These are phyloP conservation scores for Jackrogersella multiformis DNA, from an alignment of 495 filamentous ascomycete genomes.

Conservation along the genomic window DNA sequence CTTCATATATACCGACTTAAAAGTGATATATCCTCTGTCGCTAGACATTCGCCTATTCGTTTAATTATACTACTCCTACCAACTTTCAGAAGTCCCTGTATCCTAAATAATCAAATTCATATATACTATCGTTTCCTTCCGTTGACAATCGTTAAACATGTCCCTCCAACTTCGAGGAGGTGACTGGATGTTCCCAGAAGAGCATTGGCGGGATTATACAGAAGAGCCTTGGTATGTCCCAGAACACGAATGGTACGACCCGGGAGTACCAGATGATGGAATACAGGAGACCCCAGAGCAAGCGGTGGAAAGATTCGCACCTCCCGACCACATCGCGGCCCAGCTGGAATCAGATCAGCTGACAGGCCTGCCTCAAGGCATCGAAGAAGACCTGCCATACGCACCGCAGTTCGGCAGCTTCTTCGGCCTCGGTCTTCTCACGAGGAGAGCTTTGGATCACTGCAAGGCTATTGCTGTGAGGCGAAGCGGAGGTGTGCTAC, in stretches of 20 bases:
- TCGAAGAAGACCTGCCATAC: neutral
- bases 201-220: neutral
- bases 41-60: neutral
- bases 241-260: neutral
- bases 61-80: neutral
- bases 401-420: constrained; percentile 7
- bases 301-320: neutral
- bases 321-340: constrained; percentile 5
- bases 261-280: neutral
- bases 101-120: neutral
- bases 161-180: neutral
- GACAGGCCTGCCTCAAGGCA: neutral
- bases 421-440: neutral
- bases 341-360: constrained; percentile 5
- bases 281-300: neutral
- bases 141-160: neutral
- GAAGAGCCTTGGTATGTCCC: neutral
- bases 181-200: neutral
- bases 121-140: neutral
- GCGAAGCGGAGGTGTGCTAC: neutral
- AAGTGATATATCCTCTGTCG: neutral
- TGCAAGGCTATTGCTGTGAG: neutral
- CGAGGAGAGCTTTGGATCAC: neutral
- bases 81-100: neutral
- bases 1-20: neutral